Conservation (phyloP, 805 yeast species). For the Zygosaccharomyces gambellarensis region DNA sequence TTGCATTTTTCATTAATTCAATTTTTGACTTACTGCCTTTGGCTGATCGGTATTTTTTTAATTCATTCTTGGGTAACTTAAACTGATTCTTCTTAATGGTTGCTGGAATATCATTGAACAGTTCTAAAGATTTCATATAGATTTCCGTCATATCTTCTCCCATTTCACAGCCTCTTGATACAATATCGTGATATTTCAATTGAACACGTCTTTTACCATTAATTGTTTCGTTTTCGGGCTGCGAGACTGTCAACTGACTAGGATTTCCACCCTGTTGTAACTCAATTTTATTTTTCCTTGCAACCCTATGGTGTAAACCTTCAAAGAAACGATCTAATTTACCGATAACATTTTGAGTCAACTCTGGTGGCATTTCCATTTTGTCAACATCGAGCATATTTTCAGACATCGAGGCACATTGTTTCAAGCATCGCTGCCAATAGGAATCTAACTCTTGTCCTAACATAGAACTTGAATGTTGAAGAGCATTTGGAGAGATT, state of each 20-base stretch:
- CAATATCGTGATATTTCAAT: constrained; percentile 28
- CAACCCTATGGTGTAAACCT: constrained; percentile 26
- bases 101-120: constrained; percentile 30
- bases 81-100: constrained; percentile 20
- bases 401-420: constrained; percentile 15
- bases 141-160: constrained; percentile 30
- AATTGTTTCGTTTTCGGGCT: constrained; percentile 6
- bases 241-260: constrained; percentile 12
- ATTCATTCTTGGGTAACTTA: constrained; percentile 23
- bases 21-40: constrained; percentile 8
- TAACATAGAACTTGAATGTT: constrained; percentile 26
- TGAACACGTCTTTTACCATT: constrained; percentile 16
- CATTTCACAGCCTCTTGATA: constrained; percentile 30
- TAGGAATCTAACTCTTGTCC: constrained; percentile 25
- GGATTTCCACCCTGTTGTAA: constrained; percentile 16
- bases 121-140: constrained; percentile 31
- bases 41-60: constrained; percentile 20
- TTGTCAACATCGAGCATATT: constrained; percentile 25
- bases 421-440: constrained; percentile 26
- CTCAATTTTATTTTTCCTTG: constrained; percentile 22
- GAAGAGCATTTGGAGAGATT: constrained; percentile 22
- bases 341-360: constrained; percentile 17
- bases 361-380: constrained; percentile 19
- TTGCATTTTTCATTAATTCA: constrained; percentile 5
- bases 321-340: constrained; percentile 29